These are phyloP conservation scores for Cymodocea nodosa DNA, from an alignment of 116 monocot species.

Conservation along the genomic window DNA sequence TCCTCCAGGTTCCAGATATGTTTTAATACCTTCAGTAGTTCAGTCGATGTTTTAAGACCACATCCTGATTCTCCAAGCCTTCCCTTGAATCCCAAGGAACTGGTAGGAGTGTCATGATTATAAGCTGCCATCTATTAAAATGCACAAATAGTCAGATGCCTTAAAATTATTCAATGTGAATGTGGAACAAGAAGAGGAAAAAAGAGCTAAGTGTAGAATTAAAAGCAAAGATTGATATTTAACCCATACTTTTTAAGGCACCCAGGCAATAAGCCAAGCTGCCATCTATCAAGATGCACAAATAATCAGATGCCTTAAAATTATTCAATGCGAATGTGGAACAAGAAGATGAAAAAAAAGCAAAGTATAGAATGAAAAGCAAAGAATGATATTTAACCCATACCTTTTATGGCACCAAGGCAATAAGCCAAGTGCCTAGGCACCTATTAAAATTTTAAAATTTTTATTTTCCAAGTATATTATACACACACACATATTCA, in stretches of 20 bases:
- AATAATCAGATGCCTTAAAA: not conserved
- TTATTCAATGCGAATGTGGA: not conserved
- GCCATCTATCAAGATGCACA: slow-evolving; percentile 15
- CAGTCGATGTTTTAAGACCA: slow-evolving; percentile 67
- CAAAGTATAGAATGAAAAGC: too few relatives aligned
- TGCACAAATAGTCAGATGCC: not conserved
- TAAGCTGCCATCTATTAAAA: slow-evolving; percentile 26
- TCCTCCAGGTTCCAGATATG: slow-evolving; percentile 90
- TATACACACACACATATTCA: too few relatives aligned
- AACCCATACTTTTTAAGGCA: too few relatives aligned
- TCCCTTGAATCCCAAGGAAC: slow-evolving; percentile 42
- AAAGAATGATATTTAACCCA: too few relatives aligned
- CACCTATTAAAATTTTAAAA: too few relatives aligned
- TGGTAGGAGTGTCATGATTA: slow-evolving; percentile 29
- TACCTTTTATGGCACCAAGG: too few relatives aligned
- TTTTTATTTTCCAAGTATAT: too few relatives aligned
- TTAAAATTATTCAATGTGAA: not conserved
- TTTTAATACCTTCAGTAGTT: slow-evolving; percentile 78
- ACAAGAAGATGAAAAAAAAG: too few relatives aligned
- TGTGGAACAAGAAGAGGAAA: not conserved
- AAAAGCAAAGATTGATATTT: too few relatives aligned
- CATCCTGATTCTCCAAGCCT: slow-evolving; percentile 31
- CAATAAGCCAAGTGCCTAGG: slow-evolving; percentile 6
- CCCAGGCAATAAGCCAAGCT: not conserved
- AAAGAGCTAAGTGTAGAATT: too few relatives aligned